Base-by-base conservation (phyloP, 2,329 filamentous ascomycete genomes). In the Fusarium poae region DNA sequence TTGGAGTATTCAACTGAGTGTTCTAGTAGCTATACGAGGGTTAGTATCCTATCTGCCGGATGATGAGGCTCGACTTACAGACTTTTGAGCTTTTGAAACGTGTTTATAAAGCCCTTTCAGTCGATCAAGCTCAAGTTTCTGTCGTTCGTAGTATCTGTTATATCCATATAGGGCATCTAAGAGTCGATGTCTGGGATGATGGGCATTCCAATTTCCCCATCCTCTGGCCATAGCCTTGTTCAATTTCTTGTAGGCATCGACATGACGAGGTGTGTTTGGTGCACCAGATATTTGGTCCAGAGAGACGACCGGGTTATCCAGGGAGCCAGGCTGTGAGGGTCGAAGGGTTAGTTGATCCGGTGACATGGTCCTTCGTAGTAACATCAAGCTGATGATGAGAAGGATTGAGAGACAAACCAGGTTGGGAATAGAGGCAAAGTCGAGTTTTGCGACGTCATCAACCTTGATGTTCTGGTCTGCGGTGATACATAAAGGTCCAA, bases 1-100 rank as follows among this genome's bases (percentile, higher is more conserved):
- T 86, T 83, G 3, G 84, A 84, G 70, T 88, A 91, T 46, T 86
- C 80, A 40, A 89, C 75, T 3, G 83, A 77, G n/a, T 85, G 83
- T 65, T 89, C 86, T 3, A 91, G 82, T 3, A 85, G 25, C 82
- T 84, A 39, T 2, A 5, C 4, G 1, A 20, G 12, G 11, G 37
- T 46, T 16, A 59, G 49, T 48, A 12, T 21, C 6, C 1, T 0
- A 15, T n/a, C 0, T 1, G 2, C 13, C 5, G 6, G 3, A 8
- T 9, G 10, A 0, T 3, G 12, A 6, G 2, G 1, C 1, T 6
- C 10, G 7, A 46, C 57, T 48, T 16, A 62, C 67, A 10, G 68
- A 66, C 27, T 77, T 78, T 43, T 83, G 81, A 7, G 74, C 65
- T 32, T 73, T 75, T 5, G 78, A 72, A 0, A 78, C 76, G n/a